Evolutionary conservation across 2,329 filamentous ascomycete genomes (phyloP).

Genomic region (Berkeleyomyces rouxiae): DNA sequence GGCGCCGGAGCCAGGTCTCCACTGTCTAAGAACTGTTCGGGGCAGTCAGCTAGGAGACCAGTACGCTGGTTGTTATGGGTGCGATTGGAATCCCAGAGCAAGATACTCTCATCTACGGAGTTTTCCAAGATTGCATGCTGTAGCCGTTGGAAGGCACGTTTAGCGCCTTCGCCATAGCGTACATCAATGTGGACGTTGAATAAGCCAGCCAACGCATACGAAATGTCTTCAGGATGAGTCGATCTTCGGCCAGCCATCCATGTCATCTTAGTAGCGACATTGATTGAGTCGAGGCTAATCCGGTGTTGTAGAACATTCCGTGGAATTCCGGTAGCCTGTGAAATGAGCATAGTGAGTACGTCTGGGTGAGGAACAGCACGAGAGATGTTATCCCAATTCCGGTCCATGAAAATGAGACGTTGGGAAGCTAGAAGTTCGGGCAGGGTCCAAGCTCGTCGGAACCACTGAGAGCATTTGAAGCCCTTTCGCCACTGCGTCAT

Average conservation of each 20-base stretch:
- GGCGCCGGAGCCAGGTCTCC: constrained; percentile 3
- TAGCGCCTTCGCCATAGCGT: constrained; percentile 20
- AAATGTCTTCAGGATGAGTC: constrained; percentile 18
- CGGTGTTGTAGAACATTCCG: background rate
- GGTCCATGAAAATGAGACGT: constrained; percentile 7
- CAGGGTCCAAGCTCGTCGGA: constrained; percentile 14
- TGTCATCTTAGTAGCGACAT: constrained; percentile 18
- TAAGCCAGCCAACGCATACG: constrained; percentile 21
- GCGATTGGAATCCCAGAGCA: constrained; percentile 17
- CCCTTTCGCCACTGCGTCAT: constrained; percentile 7
- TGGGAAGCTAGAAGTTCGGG: constrained; percentile 14
- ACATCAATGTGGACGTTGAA: constrained; percentile 21
- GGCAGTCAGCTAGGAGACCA: constrained; percentile 10
- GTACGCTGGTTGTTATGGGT: constrained; percentile 3
- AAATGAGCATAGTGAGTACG: constrained; percentile 1
- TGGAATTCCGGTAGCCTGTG: constrained; percentile 6
- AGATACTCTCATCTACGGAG: constrained; percentile 18
- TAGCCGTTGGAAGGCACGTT: constrained; percentile 18
- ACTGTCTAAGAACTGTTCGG: constrained; percentile 9
- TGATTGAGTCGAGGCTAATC: background rate
- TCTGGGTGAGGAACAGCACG: background rate
- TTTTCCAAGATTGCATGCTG: constrained; percentile 19
- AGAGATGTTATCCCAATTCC: constrained; percentile 12
- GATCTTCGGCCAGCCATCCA: constrained; percentile 20
- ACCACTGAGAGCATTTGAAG: constrained; percentile 14